Conservation (phyloP, 1,139 yeast genomes). For the Candida frijolesensis region DNA sequence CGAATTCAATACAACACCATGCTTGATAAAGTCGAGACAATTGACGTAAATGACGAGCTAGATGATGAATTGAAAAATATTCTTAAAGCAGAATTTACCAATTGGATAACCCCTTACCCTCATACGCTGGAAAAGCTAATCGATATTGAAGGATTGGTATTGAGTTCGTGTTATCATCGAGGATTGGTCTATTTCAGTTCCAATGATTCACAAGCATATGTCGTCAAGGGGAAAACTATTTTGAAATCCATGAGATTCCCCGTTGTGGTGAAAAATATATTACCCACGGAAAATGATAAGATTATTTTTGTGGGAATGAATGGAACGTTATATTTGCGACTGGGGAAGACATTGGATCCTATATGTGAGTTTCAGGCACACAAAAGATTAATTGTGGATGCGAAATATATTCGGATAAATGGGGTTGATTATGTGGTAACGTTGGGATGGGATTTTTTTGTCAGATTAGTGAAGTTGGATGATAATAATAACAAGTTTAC, state of each 20-base stretch:
- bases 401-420: conserved; percentile 21
- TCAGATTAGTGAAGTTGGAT: conserved; percentile 41
- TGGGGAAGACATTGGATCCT: conserved; percentile 11
- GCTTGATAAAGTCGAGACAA: conserved; percentile 11
- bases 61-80: conserved; percentile 14
- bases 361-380: conserved; percentile 27
- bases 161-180: conserved; percentile 21
- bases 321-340: conserved; percentile 24
- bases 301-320: conserved; percentile 43
- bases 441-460: conserved; percentile 61
- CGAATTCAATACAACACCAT: conserved; percentile 38
- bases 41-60: conserved; percentile 13
- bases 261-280: conserved; percentile 36
- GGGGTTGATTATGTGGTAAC: conserved; percentile 46
- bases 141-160: conserved; percentile 24
- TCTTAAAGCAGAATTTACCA: conserved; percentile 27
- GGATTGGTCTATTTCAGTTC: conserved; percentile 27
- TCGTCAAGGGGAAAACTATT: conserved; percentile 18
- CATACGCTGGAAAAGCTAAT: conserved; percentile 10
- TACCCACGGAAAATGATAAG: conserved; percentile 18
- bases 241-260: conserved; percentile 3
- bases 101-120: conserved; percentile 41
- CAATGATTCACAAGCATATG: conserved; percentile 26
- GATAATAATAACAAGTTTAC: conserved; percentile 18
- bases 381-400: conserved; percentile 35